These are phyloP conservation scores for Streptanthus diversifolius DNA, from an alignment of 345 rosid species.

Conservation along the genomic window DNA sequence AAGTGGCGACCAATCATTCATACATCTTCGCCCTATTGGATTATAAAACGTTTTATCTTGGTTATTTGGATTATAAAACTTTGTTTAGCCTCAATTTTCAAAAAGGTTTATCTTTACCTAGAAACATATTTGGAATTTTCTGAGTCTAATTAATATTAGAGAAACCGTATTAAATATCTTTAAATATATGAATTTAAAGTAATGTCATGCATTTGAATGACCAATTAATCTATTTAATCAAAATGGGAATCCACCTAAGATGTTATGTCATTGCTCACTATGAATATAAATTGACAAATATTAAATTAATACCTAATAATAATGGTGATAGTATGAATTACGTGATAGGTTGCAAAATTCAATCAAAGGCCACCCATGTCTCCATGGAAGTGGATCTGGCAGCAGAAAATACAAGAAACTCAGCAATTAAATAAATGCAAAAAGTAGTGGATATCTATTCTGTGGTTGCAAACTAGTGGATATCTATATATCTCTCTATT, in stretches of 20 bases:
- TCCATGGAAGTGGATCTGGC: slow-evolving; percentile 38
- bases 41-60: background rate
- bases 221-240: background rate
- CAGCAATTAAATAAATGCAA: slow-evolving; percentile 6
- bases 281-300: slow-evolving; percentile 7
- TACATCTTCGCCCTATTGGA: background rate
- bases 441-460: slow-evolving; percentile 27
- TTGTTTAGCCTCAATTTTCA: slow-evolving; percentile 12
- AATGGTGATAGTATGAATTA: slow-evolving; percentile 26
- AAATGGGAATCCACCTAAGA: slow-evolving; percentile 35
- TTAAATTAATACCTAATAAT: background rate
- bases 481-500: background rate
- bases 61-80: slow-evolving; percentile 1
- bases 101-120: slow-evolving; percentile 20
- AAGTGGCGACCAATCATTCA: slow-evolving; percentile 1
- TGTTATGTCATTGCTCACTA: slow-evolving; percentile 38
- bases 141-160: background rate
- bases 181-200: background rate
- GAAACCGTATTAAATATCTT: background rate
- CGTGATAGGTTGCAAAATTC: slow-evolving; percentile 33
- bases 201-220: background rate
- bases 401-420: slow-evolving; percentile 20
- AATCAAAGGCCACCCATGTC: slow-evolving; percentile 36
- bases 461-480: slow-evolving; percentile 26
- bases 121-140: slow-evolving; percentile 27